These are phyloP conservation scores for Magnaporthales sp. DNA, from an alignment of 2,329 filamentous ascomycete species.

Conservation along the genomic window DNA sequence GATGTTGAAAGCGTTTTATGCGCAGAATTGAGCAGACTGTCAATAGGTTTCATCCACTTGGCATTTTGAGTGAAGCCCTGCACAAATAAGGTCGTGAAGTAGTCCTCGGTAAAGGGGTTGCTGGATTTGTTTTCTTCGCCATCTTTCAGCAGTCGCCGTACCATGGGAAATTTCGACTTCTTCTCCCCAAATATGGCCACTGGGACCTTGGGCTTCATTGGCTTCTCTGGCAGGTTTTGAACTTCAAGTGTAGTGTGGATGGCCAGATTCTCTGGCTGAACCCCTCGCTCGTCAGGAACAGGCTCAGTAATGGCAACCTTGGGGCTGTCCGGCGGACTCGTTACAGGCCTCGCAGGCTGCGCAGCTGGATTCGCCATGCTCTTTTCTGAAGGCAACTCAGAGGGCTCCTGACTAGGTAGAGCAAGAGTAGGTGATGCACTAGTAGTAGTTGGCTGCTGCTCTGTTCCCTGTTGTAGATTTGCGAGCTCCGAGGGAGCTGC, in stretches of 20 bases:
- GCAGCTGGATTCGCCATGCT: neutral
- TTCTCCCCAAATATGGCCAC: slow-evolving; percentile 21
- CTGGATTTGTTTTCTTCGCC: slow-evolving; percentile 46
- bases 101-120: slow-evolving; percentile 47
- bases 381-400: neutral
- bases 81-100: slow-evolving; percentile 55
- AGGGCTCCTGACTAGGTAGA: neutral
- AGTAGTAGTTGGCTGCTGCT: neutral
- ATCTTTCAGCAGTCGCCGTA: neutral
- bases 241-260: neutral
- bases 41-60: slow-evolving; percentile 53
- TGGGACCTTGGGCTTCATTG: slow-evolving; percentile 38
- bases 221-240: neutral
- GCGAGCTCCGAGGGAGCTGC: neutral
- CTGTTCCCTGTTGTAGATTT: neutral
- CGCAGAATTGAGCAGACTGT: slow-evolving; percentile 69
- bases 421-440: neutral
- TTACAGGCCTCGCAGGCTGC: neutral
- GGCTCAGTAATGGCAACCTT: neutral
- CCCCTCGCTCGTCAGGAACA: neutral
- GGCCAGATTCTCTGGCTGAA: neutral
- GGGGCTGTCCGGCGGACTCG: neutral
- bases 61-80: slow-evolving; percentile 46
- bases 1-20: slow-evolving; percentile 85
- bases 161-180: slow-evolving; percentile 32